Evolutionary conservation across 805 yeast genomes (phyloP), one percentile per base, ranked within the genome.

Genomic region (Schizosaccharomyces lindneri): DNA sequence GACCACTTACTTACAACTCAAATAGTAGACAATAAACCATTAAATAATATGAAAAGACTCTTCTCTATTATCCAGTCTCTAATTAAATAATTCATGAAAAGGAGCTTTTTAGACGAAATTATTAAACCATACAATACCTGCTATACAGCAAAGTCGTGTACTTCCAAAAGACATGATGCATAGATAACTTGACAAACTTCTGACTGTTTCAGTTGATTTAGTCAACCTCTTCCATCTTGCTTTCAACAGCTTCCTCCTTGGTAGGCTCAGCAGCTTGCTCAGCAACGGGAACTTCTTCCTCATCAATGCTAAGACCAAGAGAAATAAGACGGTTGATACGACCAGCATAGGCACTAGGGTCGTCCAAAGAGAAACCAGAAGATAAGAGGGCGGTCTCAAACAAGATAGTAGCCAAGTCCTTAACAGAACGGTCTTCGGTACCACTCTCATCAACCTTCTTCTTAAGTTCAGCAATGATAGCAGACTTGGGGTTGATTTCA

Each of bases 221-320:
- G 77, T 90, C 98, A 75, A 90, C 97, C 79, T 90, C 98, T 81
- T 90, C 98, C 98, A 90, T 93, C 72, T 88, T 95, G 66, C 94
- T 83, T 78, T 87, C 95, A 72, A 82, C 88, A 70, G 83, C 81
- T 64, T 81, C 82, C 66, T 79, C 79, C 65, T 78, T 74, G 64
- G 77, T 79, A 67, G 76, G 83, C 67, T 77, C 75, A 65, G 78
- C 76, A 46, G 72, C 67, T 51, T 67, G 67, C 24, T 66, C 69
- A 11, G 69, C 65, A 55, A 65, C 74, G 63, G 77, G 68, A 62
- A 74, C 60, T 62, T 73, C 87, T 43, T 83, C 88, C 75, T 87
- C 96, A 71, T 93, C 98, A 71, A 93, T 88, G 84, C 93, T 89
- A 74, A 93, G 84, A 76, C 99, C 99, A 72, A 93, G 83, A 63